Evolutionary conservation across 495 filamentous ascomycete genomes (phyloP), one percentile per base, ranked within the genome.

Genomic region (Penicillium coprophilum): DNA sequence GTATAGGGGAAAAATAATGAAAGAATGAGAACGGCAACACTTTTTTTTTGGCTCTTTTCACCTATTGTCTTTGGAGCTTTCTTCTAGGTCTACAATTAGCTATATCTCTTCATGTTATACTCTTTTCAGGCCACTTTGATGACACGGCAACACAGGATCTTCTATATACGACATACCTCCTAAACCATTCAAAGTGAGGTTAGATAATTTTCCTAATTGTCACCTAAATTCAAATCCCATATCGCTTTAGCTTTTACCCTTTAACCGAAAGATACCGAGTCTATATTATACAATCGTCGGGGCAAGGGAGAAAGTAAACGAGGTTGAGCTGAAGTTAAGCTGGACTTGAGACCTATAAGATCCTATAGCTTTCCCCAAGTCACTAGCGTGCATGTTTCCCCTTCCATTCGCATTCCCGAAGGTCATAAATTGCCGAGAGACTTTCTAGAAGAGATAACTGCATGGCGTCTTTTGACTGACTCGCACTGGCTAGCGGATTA

Each of bases 11-110:
- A 55, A 38, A 38, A 38, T 38, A 38, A 36, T 13, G 32, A 49
- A 55, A 55, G 50, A 50, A 41, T 53, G 51, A 56, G 74, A 64
- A 52, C 38, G 44, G 32, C 32, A 40, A 40, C 49, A 19, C 24
- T 46, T 40, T 19, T 46, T 40, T 19, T 27, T 30, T 5, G 19
- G 34, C 17, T 10, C 15, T 17, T 39, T 44, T n/a, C 3, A 48
- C n/a, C 3, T 46, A 21, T 39, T 3, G 7, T 49, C 32, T 21
- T 23, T 50, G 5, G 27, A 46, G 44, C n/a, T 47, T 47, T 31
- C 17, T 50, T 13, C 11, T 12, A n/a, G 21, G 19, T 40, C 13
- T 54, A 38, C 2, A 7, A 30, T 46, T 34, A 13, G 32, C n/a
- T 45, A 38, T 38, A 17, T 38, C 34, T 36, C 34, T n/a, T 17